Evolutionary conservation across 2,329 filamentous ascomycete species (phyloP).

Genomic region (Penicillium sp.): DNA sequence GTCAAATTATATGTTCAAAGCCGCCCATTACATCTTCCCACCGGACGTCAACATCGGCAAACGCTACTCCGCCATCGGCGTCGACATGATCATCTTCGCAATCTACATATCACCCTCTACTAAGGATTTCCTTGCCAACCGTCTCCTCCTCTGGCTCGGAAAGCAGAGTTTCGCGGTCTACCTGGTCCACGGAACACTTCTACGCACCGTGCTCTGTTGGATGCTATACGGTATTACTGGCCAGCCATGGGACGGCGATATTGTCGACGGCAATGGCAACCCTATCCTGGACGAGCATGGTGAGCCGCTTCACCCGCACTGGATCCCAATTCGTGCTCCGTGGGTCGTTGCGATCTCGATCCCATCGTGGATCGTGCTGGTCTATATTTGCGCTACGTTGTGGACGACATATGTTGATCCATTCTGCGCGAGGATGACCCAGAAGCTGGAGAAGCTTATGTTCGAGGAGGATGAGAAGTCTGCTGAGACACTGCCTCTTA

Average conservation of each 20-base stretch:
- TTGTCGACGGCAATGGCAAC: conserved; percentile 15
- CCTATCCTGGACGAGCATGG: conserved; percentile 37
- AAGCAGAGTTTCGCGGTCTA: conserved; percentile 57
- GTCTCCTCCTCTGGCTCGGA: conserved; percentile 53
- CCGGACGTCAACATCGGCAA: conserved; percentile 44
- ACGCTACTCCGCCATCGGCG: conserved; percentile 49
- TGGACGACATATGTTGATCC: conserved; percentile 55
- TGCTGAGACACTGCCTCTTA: conserved; percentile 20
- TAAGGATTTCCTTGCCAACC: conserved; percentile 51
- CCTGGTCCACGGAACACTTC: conserved; percentile 53
- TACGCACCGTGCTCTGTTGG: conserved; percentile 52
- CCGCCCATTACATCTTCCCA: conserved; percentile 49
- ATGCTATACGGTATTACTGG: conserved; percentile 53
- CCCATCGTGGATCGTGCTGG: conserved; percentile 46
- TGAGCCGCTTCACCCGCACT: conserved; percentile 41
- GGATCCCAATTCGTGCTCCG: conserved; percentile 41
- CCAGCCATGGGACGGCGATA: conserved; percentile 39
- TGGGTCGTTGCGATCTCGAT: conserved; percentile 46
- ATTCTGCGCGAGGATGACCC: conserved; percentile 49
- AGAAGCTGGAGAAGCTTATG: conserved; percentile 49
- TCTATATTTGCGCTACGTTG: conserved; percentile 49
- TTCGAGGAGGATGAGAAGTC: conserved; percentile 46
- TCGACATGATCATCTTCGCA: conserved; percentile 50
- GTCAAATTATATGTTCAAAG: conserved; percentile 47
- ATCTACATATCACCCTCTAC: conserved; percentile 52